Conservation (phyloP, 2,329 filamentous ascomycete genomes). For the Pleoardoris graminearum region DNA sequence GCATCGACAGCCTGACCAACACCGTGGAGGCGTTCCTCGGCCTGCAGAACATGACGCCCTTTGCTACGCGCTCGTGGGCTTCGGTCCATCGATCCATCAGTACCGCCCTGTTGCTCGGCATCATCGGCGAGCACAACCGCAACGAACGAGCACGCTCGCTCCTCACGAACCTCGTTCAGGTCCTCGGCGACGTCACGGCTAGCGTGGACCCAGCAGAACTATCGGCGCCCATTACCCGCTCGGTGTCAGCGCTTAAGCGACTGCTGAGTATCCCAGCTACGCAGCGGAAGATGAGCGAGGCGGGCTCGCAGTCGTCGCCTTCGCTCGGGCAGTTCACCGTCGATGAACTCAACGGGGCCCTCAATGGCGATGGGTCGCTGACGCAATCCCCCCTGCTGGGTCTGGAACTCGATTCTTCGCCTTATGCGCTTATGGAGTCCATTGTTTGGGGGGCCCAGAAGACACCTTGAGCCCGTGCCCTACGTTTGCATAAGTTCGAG, state of each 20-base stretch:
- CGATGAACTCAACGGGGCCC: slow-evolving; percentile 43
- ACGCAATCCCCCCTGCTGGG: slow-evolving; percentile 42
- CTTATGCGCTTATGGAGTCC: slow-evolving; percentile 54
- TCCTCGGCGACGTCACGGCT: slow-evolving; percentile 53
- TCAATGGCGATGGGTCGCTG: slow-evolving; percentile 39
- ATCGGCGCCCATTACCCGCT: slow-evolving; percentile 53
- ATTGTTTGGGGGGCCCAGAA: slow-evolving; percentile 51
- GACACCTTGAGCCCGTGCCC: slow-evolving; percentile 23
- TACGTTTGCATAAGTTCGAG: not conserved
- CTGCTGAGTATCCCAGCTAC: slow-evolving; percentile 41
- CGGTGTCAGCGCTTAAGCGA: slow-evolving; percentile 51
- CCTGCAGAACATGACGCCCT: slow-evolving; percentile 56
- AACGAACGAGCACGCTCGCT: slow-evolving; percentile 52
- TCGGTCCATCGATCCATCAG: slow-evolving; percentile 50
- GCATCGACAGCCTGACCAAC: slow-evolving; percentile 59
- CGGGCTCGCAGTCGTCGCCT: slow-evolving; percentile 37
- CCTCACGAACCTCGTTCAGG: slow-evolving; percentile 51
- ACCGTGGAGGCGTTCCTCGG: slow-evolving; percentile 66
- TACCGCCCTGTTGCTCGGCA: slow-evolving; percentile 50
- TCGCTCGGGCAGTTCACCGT: slow-evolving; percentile 39
- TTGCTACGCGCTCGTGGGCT: slow-evolving; percentile 50
- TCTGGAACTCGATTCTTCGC: slow-evolving; percentile 48
- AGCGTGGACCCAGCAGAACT: slow-evolving; percentile 53
- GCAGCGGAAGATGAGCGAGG: slow-evolving; percentile 29
- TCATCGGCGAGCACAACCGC: slow-evolving; percentile 49